Conservation (phyloP, 306 rosid genomes). For the Dryas drummondii region DNA sequence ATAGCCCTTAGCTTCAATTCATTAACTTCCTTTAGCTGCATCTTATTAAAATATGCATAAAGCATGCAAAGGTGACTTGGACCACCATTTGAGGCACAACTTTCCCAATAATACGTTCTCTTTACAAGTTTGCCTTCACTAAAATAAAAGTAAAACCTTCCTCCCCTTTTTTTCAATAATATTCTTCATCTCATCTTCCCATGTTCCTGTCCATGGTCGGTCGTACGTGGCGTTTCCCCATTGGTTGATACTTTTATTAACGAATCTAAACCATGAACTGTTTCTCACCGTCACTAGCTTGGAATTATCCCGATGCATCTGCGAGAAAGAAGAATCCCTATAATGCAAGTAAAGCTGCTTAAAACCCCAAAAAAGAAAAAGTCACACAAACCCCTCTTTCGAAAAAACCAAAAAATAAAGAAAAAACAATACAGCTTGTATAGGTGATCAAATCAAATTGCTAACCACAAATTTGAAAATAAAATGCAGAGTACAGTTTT, state of each 20-base stretch:
- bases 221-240: constrained; percentile 29
- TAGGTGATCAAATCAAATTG: neutral
- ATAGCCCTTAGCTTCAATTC: constrained; percentile 4
- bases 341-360: constrained; percentile 27
- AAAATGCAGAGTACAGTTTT: too few relatives aligned
- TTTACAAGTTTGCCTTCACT: constrained; percentile 1
- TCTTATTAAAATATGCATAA: constrained; percentile 5
- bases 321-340: constrained; percentile 12
- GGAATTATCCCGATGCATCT: constrained; percentile 41
- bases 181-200: constrained; percentile 34
- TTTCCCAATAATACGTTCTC: constrained; percentile 31
- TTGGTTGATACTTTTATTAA: constrained; percentile 30
- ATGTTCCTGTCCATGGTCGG: constrained; percentile 35
- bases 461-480: neutral
- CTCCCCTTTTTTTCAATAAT: constrained; percentile 11
- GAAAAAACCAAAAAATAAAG: too few relatives aligned
- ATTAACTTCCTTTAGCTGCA: neutral
- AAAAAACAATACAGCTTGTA: neutral
- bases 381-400: neutral
- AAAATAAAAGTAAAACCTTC: neutral
- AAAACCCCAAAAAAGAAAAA: constrained; percentile 5
- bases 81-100: constrained; percentile 24
- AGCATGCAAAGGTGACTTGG: constrained; percentile 23
- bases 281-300: constrained; percentile 21
- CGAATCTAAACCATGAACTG: constrained; percentile 33